Percentiles rank a stretch among this genome's conserved stretches.
phyloP scores from a whole-genome alignment of 768 basidiomycete genomes.

The Lyophyllum atratum region DNA sequence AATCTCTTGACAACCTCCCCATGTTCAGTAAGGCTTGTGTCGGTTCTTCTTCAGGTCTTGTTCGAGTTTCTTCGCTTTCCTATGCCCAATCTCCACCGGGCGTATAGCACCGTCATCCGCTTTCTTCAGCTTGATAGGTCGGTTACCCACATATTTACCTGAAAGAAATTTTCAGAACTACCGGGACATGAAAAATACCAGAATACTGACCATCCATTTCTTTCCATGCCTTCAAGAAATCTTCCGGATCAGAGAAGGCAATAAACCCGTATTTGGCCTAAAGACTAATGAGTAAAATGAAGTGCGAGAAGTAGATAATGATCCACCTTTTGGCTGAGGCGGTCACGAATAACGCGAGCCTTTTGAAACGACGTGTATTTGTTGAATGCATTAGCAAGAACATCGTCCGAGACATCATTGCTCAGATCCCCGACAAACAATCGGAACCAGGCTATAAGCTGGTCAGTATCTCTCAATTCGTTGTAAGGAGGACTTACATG shows the following conservation, averaged over 20 bases:
- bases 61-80: slow-evolving; percentile 90
- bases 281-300: not conserved
- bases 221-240: slow-evolving; percentile 98
- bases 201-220: slow-evolving; percentile 90
- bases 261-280: slow-evolving; percentile 98
- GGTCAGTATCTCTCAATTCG: slow-evolving; percentile 9
- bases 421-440: slow-evolving; percentile 97
- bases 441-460: slow-evolving; percentile 84
- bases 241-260: slow-evolving; percentile 97
- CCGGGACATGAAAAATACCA: too few species aligned
- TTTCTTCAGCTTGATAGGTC: slow-evolving; percentile 96
- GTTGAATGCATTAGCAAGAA: slow-evolving; percentile 89
- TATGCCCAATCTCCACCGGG: slow-evolving; percentile 90
- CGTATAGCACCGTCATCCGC: slow-evolving; percentile 85
- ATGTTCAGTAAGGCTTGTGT: slow-evolving; percentile 74
- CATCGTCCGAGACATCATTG: slow-evolving; percentile 97
- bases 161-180: slow-evolving; percentile 6
- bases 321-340: slow-evolving; percentile 87
- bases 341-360: slow-evolving; percentile 92
- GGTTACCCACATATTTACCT: slow-evolving; percentile 98
- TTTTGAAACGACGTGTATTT: slow-evolving; percentile 94
- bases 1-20: slow-evolving; percentile 1
- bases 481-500: slow-evolving; percentile 60
- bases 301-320: not conserved
- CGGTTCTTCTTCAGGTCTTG: slow-evolving; percentile 91